phyloP scores from a whole-genome alignment of 495 filamentous ascomycete species.

The Corynascus novoguineensis region DNA sequence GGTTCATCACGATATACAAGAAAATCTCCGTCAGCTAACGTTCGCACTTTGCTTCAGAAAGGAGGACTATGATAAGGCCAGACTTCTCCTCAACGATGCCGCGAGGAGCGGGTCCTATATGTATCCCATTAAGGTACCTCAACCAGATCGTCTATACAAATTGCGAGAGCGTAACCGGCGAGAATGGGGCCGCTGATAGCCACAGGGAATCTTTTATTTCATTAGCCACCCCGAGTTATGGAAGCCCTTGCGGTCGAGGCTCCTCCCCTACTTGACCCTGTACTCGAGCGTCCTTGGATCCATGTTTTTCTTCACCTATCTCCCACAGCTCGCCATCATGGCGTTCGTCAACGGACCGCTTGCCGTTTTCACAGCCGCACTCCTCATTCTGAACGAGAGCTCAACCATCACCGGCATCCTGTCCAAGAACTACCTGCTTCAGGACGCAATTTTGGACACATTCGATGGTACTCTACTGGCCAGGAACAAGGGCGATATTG shows the following conservation, averaged over 20 bases:
- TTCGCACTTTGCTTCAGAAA: slow-evolving; percentile 34
- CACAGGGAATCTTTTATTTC: slow-evolving; percentile 69
- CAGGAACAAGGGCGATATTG: slow-evolving; percentile 50
- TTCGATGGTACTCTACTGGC: slow-evolving; percentile 78
- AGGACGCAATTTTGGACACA: slow-evolving; percentile 78
- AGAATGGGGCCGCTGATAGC: slow-evolving; percentile 10
- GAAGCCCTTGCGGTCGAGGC: slow-evolving; percentile 63
- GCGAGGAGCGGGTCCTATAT: slow-evolving; percentile 70
- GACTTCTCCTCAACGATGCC: slow-evolving; percentile 53
- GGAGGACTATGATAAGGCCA: slow-evolving; percentile 54
- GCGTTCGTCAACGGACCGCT: slow-evolving; percentile 82
- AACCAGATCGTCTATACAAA: not conserved
- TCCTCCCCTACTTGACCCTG: slow-evolving; percentile 63
- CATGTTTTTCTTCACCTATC: slow-evolving; percentile 86
- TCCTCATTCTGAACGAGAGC: slow-evolving; percentile 77
- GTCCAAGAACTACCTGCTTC: slow-evolving; percentile 68
- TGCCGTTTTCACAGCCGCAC: slow-evolving; percentile 66
- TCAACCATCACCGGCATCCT: slow-evolving; percentile 71
- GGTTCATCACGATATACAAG: not conserved
- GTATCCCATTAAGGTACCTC: slow-evolving; percentile 82
- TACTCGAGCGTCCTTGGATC: slow-evolving; percentile 59
- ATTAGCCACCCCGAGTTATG: slow-evolving; percentile 55
- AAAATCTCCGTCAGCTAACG: not conserved
- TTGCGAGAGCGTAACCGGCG: not conserved
- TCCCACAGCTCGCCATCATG: slow-evolving; percentile 78